Percentiles rank a stretch among this genome's conserved stretches.
These are phyloP conservation scores for Rachicladosporium sp. DNA, from an alignment of 2,329 filamentous ascomycete species.

Conservation along the genomic window DNA sequence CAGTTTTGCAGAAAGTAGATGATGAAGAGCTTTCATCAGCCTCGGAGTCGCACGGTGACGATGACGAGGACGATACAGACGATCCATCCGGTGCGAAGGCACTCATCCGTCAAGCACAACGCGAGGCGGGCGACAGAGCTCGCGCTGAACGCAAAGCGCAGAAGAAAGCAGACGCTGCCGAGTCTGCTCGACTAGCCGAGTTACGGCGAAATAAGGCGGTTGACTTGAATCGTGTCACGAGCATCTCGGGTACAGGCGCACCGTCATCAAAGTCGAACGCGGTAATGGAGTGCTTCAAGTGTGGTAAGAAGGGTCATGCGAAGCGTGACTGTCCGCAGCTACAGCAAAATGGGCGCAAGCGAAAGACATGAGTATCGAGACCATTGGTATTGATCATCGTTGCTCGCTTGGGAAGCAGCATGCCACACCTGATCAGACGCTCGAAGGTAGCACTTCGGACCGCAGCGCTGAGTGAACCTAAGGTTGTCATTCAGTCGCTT, in stretches of 20 bases:
- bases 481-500: too few species aligned
- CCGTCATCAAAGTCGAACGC: conserved; percentile 2
- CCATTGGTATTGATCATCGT: neutral
- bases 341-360: conserved; percentile 1
- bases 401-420: neutral
- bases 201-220: conserved; percentile 54
- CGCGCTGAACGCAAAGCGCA: conserved; percentile 34
- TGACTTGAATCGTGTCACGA: conserved; percentile 44
- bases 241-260: conserved; percentile 40
- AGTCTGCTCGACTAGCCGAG: conserved; percentile 42
- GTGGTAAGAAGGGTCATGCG: conserved; percentile 50
- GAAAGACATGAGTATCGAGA: neutral
- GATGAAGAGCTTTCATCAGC: conserved; percentile 18
- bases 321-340: conserved; percentile 41
- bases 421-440: neutral
- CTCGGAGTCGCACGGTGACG: conserved; percentile 25
- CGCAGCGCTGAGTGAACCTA: too few species aligned
- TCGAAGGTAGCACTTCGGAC: too few species aligned
- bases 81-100: conserved; percentile 29
- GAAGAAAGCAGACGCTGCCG: conserved; percentile 37
- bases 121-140: conserved; percentile 31
- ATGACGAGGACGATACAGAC: conserved; percentile 26
- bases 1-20: conserved; percentile 26
- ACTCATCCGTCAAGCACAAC: conserved; percentile 34
- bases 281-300: conserved; percentile 44